Conservation (phyloP, 306 rosid genomes). For the Canavalia ensiformis region DNA sequence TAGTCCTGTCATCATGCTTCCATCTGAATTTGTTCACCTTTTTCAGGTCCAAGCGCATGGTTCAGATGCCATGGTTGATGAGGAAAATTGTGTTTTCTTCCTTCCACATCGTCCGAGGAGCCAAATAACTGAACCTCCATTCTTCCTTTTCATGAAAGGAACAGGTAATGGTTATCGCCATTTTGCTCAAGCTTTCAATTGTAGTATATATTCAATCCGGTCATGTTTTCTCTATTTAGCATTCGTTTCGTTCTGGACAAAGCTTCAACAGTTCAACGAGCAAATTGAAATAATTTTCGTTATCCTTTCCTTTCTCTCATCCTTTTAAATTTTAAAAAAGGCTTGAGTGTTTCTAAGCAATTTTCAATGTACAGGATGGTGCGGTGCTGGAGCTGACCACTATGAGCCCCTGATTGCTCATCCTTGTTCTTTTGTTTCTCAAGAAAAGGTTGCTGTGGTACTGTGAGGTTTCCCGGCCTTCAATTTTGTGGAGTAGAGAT, state of each 20-base stretch:
- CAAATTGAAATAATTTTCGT: not conserved
- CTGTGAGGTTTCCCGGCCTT: slow-evolving; percentile 67
- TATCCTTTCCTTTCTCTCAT: not conserved
- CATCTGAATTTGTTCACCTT: slow-evolving; percentile 45
- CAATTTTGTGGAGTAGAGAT: slow-evolving; percentile 85
- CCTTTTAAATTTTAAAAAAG: not conserved
- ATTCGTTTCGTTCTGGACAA: not conserved
- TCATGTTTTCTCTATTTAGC: not conserved
- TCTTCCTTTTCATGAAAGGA: slow-evolving; percentile 99
- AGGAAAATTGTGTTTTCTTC: slow-evolving; percentile 94
- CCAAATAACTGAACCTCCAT: slow-evolving; percentile 77
- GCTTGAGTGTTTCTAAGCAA: slow-evolving; percentile 26
- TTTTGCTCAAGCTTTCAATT: not conserved
- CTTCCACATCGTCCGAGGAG: slow-evolving; percentile 98
- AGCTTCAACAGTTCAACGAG: not conserved
- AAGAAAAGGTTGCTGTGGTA: slow-evolving; percentile 92
- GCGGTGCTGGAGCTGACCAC: slow-evolving; percentile 99
- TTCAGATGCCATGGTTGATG: slow-evolving; percentile 98
- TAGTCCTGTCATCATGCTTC: slow-evolving; percentile 32
- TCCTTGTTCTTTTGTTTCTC: slow-evolving; percentile 72
- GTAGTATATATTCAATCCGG: not conserved
- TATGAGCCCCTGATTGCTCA: slow-evolving; percentile 94
- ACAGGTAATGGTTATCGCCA: slow-evolving; percentile 67
- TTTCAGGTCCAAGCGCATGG: slow-evolving; percentile 97
- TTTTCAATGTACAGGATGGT: slow-evolving; percentile 77